Conservation (phyloP, 2,329 filamentous ascomycete species). For the Pseudocercospora pini-densiflorae region DNA sequence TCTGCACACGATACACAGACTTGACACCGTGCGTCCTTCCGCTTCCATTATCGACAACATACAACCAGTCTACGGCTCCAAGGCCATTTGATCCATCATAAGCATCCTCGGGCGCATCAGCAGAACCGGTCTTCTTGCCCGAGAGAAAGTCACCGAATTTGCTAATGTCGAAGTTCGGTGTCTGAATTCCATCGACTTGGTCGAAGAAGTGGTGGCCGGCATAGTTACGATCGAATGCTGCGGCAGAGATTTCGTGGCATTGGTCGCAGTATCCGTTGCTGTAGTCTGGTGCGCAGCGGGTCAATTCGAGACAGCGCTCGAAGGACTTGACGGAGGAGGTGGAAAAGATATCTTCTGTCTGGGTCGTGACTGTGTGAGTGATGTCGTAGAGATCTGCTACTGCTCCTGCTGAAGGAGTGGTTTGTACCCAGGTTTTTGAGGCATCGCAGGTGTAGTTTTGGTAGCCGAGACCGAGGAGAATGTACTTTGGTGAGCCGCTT, state of each 20-base stretch:
- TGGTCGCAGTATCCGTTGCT: conserved; percentile 21
- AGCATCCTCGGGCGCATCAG: conserved; percentile 56
- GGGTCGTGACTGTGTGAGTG: conserved; percentile 44
- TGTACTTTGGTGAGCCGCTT: conserved; percentile 39
- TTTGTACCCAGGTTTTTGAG: conserved; percentile 31
- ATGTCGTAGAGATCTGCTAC: conserved; percentile 52
- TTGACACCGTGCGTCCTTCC: conserved; percentile 45
- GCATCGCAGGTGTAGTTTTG: conserved; percentile 69
- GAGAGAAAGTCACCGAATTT: conserved; percentile 49
- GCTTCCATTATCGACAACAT: conserved; percentile 45
- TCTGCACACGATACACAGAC: conserved; percentile 55
- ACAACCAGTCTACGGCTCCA: conserved; percentile 53
- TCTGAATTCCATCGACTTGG: conserved; percentile 45
- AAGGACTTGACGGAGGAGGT: conserved; percentile 23
- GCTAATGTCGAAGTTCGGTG: conserved; percentile 65
- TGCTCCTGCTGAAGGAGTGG: conserved; percentile 46
- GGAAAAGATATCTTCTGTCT: conserved; percentile 26
- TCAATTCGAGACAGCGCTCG: conserved; percentile 27
- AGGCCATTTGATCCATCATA: conserved; percentile 44
- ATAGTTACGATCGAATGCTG: conserved; percentile 20
- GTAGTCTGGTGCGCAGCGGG: conserved; percentile 18
- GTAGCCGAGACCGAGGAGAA: conserved; percentile 67
- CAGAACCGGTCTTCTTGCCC: conserved; percentile 55
- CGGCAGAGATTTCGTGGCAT: conserved; percentile 36
- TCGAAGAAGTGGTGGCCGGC: conserved; percentile 71